Conservation (phyloP, 2,329 filamentous ascomycete genomes). For the Teratosphaeria epicoccoides region DNA sequence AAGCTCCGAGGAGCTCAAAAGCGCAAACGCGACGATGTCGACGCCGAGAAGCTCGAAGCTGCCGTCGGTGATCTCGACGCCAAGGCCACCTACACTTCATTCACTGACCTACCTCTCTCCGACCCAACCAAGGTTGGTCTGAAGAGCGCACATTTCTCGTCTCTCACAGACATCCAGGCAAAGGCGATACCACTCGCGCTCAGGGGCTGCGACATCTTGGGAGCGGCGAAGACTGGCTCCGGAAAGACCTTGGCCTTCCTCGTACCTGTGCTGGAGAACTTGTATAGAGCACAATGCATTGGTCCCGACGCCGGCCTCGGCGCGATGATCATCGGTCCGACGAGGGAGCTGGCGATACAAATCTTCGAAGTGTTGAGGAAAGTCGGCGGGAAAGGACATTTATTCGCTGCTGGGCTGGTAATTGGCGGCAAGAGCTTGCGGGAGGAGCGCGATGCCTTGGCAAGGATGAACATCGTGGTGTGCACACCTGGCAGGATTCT, state of each 20-base stretch:
- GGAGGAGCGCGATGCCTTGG: slow-evolving; percentile 74
- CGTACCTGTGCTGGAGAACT: slow-evolving; percentile 80
- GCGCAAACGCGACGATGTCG: slow-evolving; percentile 41
- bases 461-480: slow-evolving; percentile 92
- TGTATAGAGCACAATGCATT: slow-evolving; percentile 82
- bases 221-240: slow-evolving; percentile 88
- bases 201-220: slow-evolving; percentile 77
- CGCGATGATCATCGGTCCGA: slow-evolving; percentile 86
- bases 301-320: slow-evolving; percentile 77
- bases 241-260: slow-evolving; percentile 93
- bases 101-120: slow-evolving; percentile 78
- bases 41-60: slow-evolving; percentile 36
- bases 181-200: slow-evolving; percentile 81
- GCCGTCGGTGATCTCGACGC: slow-evolving; percentile 42
- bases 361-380: slow-evolving; percentile 92
- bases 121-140: slow-evolving; percentile 68
- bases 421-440: slow-evolving; percentile 87
- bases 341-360: slow-evolving; percentile 87
- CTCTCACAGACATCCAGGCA: slow-evolving; percentile 81
- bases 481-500: slow-evolving; percentile 91
- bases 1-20: slow-evolving; percentile 36
- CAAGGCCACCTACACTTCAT: slow-evolving; percentile 51
- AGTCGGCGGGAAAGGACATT: slow-evolving; percentile 70
- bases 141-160: slow-evolving; percentile 77
- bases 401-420: slow-evolving; percentile 83